These are phyloP conservation scores for Sporothrix globosa DNA, from an alignment of 2,329 filamentous ascomycete genomes.

Conservation along the genomic window DNA sequence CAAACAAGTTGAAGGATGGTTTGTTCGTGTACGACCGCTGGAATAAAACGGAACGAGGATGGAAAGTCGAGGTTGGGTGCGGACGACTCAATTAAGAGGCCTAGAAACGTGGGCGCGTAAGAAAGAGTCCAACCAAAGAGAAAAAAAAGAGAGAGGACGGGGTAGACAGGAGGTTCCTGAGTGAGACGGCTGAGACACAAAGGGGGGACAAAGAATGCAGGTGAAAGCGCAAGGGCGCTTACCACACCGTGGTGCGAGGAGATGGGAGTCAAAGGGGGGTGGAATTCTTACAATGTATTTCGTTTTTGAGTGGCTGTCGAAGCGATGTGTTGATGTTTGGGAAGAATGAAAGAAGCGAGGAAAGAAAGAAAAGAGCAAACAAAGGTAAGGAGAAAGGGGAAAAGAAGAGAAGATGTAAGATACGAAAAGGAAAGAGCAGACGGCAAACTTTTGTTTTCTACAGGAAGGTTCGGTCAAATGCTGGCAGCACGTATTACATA, in stretches of 20 bases:
- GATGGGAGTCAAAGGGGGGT: background rate
- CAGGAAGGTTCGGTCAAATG: background rate
- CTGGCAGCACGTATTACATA: background rate
- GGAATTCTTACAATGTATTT: constrained; percentile 4
- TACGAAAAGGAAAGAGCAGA: constrained; percentile 15
- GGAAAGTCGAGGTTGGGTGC: background rate
- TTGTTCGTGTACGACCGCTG: background rate
- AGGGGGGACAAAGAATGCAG: constrained; percentile 24
- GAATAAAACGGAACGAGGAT: background rate
- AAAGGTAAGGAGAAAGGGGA: background rate
- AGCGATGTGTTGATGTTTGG: constrained; percentile 4
- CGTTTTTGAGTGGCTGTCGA: background rate
- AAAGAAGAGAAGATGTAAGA: constrained; percentile 8
- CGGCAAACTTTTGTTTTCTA: constrained; percentile 21
- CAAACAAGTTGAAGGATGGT: background rate
- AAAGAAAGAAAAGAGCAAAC: background rate
- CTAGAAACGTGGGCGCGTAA: background rate
- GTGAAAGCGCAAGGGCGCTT: constrained; percentile 10
- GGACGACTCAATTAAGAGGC: constrained; percentile 11
- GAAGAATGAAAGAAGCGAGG: background rate
- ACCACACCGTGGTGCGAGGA: constrained; percentile 5
- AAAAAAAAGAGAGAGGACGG: background rate
- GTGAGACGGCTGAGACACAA: constrained; percentile 23
- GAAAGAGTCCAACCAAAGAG: background rate
- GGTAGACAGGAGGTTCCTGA: constrained; percentile 10